Evolutionary conservation across 1,284 basidiomycete species (phyloP), one percentile per base, ranked within the genome.

Genomic region (Xanthoconium separans): DNA sequence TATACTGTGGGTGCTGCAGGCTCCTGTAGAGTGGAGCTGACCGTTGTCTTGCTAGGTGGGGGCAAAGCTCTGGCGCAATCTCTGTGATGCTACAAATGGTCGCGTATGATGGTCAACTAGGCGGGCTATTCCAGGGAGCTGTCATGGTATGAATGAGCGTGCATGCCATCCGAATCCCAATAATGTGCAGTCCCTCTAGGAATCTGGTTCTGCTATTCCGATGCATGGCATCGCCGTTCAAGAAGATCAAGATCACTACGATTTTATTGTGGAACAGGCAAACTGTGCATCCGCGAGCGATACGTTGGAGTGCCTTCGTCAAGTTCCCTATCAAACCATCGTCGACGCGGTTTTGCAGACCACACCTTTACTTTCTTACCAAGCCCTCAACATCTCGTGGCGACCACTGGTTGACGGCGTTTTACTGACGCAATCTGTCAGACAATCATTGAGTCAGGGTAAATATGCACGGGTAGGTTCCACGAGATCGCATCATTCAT

Each of bases 31-130:
- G 31, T 3, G 29, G 24, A n/a, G 4, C 40, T 37, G 12, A 22
- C 36, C 12, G 9, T 4, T 4, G 13, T 49, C 12, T 1, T 45
- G 11, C n/a, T 41, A 81, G 81, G 52, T 82, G 77, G 77, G 82
- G 83, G 7, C 77, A 85, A 66, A 80, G 77, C 37, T 78, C 83
- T 0, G 84, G 84, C 1, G 75, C 34, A 0, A 77, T 81, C 30
- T 82, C 79, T 13, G 76, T 74, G 2, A 64, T 77, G 27, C 56
- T 81, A 0, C 81, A 84, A 13, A 80, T 83, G 78, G 58, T 83
- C 16, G 67, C 75, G 22, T 79, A 84, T 58, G 72, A 71, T 12
- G 81, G 80, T 0, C 62, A 81, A 56, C 69, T 70, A 4, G 72
- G 78, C 6, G 39, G 64, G 59, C 40, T 83, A 5, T 83, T 83